Conservation (phyloP, 1,139 yeast species). For the Hansenula lynferdii region DNA sequence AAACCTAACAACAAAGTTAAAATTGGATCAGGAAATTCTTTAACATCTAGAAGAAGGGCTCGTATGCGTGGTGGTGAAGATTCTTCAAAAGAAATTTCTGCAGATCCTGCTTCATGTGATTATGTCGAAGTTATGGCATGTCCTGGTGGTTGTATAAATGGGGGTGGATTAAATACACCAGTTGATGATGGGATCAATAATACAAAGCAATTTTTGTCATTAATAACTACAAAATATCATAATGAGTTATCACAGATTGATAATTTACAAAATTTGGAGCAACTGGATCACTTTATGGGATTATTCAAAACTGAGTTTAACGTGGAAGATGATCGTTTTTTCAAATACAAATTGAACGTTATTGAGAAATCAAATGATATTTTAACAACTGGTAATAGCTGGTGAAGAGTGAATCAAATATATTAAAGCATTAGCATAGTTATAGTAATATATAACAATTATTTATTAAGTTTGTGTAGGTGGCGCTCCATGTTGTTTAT, state of each 20-base stretch:
- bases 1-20: slow-evolving; percentile 38
- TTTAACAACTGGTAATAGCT: slow-evolving; percentile 27
- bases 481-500: no score
- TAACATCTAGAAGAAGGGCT: slow-evolving; percentile 29
- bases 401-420: slow-evolving; percentile 24
- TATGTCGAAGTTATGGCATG: slow-evolving; percentile 97
- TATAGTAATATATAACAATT: background rate
- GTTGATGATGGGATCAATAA: slow-evolving; percentile 10
- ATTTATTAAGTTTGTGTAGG: background rate
- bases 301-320: slow-evolving; percentile 30
- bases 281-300: slow-evolving; percentile 28
- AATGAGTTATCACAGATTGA: slow-evolving; percentile 13
- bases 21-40: slow-evolving; percentile 21
- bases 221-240: slow-evolving; percentile 13
- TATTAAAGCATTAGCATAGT: background rate
- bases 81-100: slow-evolving; percentile 17
- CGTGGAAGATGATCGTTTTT: slow-evolving; percentile 34
- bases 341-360: slow-evolving; percentile 40
- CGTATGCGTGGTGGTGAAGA: slow-evolving; percentile 21
- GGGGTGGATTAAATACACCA: slow-evolving; percentile 84
- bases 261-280: slow-evolving; percentile 7
- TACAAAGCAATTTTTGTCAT: slow-evolving; percentile 11
- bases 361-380: slow-evolving; percentile 49
- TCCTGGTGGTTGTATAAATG: slow-evolving; percentile 96
- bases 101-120: slow-evolving; percentile 68